Base-by-base conservation (phyloP, 2,329 filamentous ascomycete genomes). In the Trichophyton equinum region DNA sequence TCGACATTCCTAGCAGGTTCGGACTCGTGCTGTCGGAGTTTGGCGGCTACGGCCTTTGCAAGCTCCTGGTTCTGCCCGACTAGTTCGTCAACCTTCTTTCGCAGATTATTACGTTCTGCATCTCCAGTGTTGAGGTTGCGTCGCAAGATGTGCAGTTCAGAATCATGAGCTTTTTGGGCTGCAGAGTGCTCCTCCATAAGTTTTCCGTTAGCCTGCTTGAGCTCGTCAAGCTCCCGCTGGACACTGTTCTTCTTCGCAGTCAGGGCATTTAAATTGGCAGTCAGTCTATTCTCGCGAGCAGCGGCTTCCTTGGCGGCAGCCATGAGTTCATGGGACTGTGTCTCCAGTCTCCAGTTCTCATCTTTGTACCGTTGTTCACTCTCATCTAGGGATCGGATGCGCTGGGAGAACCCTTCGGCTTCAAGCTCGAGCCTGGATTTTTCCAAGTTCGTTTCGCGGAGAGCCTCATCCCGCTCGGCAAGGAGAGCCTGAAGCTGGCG, bases 321-420 rank as follows among this genome's bases (percentile, higher is more conserved):
- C 59, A 88, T 81, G 47, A 92, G 79, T 64, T 97, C 91, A 68
- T 96, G 94, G 22, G 95, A 82, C 68, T 91, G 89, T 0, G 91
- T 95, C 74, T 99, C 94, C 42, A 99, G 81, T 64, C 88, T 92
- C 94, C 94, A 99, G 72, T 97, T 99, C 74, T 97, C 94, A 70
- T 99, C 94, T 75, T 96, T 97, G 77, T 95, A 96, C 59, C 89
- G 86, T 69, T 95, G 88, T 73, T 99, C 94, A 71, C 88, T 96
- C 74, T 99, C 94, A 67, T 96, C 91, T 46, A 96, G 79, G 5
- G 83, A 82, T 70, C 89, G 87, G 65, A 97, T 78, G 38, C 91
- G 85, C 72, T 95, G 89, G 59, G 87, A 82, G 65, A 95, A 83
- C 2, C 82, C 84, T 71, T 95, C 88, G 0, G 85, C 82, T 66